Base-by-base conservation (phyloP, 1,284 basidiomycete genomes). In the Ustilago trichophora region DNA sequence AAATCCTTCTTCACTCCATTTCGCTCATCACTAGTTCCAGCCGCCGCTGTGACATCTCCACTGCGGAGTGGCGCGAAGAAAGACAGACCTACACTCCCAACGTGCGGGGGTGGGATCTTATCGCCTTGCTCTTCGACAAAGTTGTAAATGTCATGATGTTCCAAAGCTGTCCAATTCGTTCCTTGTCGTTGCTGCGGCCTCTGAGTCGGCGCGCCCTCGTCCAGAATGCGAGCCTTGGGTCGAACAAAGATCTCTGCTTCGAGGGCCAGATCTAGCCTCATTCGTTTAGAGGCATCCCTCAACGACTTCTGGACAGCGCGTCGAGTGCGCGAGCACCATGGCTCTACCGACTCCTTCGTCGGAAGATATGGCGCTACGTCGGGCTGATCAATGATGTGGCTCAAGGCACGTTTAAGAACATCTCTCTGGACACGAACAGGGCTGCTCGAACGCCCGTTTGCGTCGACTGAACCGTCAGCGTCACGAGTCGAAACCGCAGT, bases 141-240 rank as follows among this genome's bases (percentile, higher is more conserved):
- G 13, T 47, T 40, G 36, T 56, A 67, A 22, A 43, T 56, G 10
- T 62, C 49, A n/a, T 44, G 52, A 32, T 62, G 57, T 40, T 67
- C 57, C 27, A 48, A 35, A 0, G 65, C 52, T 1, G 65, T 68
- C 65, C 65, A 68, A 13, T 68, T 68, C 24, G 65, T 68, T 1
- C 52, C 54, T 15, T 44, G 50, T 18, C 64, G 52, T 21, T 49
- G 40, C 27, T 53, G 49, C 8, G 50, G 50, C 9, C 57, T 37
- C n/a, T 57, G 54, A 15, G 40, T 50, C 13, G 54, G 45, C 5
- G 52, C 58, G 6, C 58, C 65, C 24, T 49, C 46, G 38, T 68
- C 65, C 11, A 68, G 21, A 8, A 63, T 33, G 18, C 58, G 50
- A 10, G 45, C 58, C 19, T 46, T 56, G 16, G 58, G 53, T 15